Conservation (phyloP, 768 basidiomycete species). For the Amanita muscaria region DNA sequence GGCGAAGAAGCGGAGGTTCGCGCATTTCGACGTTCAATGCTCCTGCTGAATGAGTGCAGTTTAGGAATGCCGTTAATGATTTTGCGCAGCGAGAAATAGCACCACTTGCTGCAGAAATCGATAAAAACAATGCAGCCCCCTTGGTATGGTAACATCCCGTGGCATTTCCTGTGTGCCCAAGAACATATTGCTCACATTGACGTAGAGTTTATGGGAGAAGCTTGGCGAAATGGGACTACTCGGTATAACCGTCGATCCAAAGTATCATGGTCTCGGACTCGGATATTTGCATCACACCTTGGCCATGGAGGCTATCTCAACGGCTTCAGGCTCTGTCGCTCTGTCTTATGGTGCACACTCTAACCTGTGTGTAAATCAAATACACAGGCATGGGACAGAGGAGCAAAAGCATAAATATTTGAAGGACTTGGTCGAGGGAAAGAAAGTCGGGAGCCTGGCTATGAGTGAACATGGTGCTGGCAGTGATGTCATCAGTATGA, state of each 20-base stretch:
- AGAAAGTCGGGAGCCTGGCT: slow-evolving; percentile 81
- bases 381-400: slow-evolving; percentile 76
- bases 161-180: slow-evolving; percentile 5
- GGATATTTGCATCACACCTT: slow-evolving; percentile 86
- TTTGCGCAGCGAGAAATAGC: slow-evolving; percentile 83
- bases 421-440: slow-evolving; percentile 69
- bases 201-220: slow-evolving; percentile 79
- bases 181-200: slow-evolving; percentile 3
- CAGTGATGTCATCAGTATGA: slow-evolving; percentile 95
- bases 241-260: slow-evolving; percentile 72
- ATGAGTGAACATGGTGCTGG: slow-evolving; percentile 93
- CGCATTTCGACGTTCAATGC: slow-evolving; percentile 4
- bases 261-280: slow-evolving; percentile 75
- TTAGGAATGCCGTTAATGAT: slow-evolving; percentile 66
- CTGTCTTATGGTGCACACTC: slow-evolving; percentile 91
- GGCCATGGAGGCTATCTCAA: slow-evolving; percentile 91
- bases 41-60: slow-evolving; percentile 36
- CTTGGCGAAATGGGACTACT: slow-evolving; percentile 89
- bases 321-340: slow-evolving; percentile 86
- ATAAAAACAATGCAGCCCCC: slow-evolving; percentile 79
- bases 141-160: slow-evolving; percentile 31
- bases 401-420: slow-evolving; percentile 82
- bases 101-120: slow-evolving; percentile 79
- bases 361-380: slow-evolving; percentile 83
- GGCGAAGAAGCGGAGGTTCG: slow-evolving; percentile 74